Base-by-base conservation (phyloP, 192 early-diverging fungal species). In the Piromyces sp. region DNA sequence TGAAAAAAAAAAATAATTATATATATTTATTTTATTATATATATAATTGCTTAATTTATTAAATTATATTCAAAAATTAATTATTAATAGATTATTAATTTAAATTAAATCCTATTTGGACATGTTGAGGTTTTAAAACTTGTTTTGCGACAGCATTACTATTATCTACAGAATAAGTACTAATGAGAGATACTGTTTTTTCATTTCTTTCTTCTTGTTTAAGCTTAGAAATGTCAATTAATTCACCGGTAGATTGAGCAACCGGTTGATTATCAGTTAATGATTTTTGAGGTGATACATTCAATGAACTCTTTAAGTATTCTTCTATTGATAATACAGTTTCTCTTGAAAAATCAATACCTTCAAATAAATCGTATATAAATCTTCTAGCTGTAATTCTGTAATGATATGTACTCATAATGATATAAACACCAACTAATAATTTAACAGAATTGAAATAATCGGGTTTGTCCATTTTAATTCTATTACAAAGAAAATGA, bases 291-390 rank as follows among this genome's bases (percentile, higher is more conserved):
- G 51, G 7, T 68, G 51, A n/a, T 11, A 68, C 22, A n/a, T 68
- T 68, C 17, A 68, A 68, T 68, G 51, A 68, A n/a, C 17, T 68
- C 26, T 68, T 68, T n/a, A 68, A 68, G 1, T n/a, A n/a, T 68
- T 68, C 51, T 68, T 68, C 51, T 28, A 68, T 68, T 26, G 16
- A 17, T n/a, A 68, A n/a, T 68, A 68, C 11, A 26, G 51, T n/a
- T 28, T n/a, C 51, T 68, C 51, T 68, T n/a, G 51, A n/a, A 11
- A n/a, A 68, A 26, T 68, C 22, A 5, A 68, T 11, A n/a, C 26
- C 51, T 68, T 68, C 93, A 89, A 96, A 96, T 13, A 94, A 84
- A 11, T 95, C 94, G 37, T 92, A 83, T 28, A 96, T 87, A 80
- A 92, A 94, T 30, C 92, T 86, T 42, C 95, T 88, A 22, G 92